These are phyloP conservation scores for Picea glauca DNA, from an alignment of 75 land plant species.

Conservation along the genomic window DNA sequence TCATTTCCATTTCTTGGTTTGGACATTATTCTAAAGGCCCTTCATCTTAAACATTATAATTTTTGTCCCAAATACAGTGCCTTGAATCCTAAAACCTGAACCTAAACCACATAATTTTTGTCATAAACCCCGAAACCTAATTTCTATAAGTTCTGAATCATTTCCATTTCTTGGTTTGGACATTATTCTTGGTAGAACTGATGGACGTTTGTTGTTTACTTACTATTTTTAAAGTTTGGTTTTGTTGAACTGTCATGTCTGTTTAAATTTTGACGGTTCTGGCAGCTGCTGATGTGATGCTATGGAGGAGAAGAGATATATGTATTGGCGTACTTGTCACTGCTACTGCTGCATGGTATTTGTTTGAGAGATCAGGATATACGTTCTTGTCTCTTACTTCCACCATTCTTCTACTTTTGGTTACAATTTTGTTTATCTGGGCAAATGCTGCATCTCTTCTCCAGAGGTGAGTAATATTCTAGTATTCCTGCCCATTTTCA, in stretches of 20 bases:
- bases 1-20: no score
- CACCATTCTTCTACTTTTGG: conserved; percentile 24
- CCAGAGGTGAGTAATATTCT: conserved; percentile 16
- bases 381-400: conserved; percentile 25
- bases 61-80: no score
- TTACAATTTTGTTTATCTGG: conserved; percentile 38
- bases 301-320: conserved; percentile 35
- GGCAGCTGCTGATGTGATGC: conserved; percentile 39
- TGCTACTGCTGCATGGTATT: conserved; percentile 20
- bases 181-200: no score
- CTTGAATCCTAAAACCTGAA: no score
- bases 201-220: no score
- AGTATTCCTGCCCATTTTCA: not conserved
- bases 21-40: no score
- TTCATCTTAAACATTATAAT: no score
- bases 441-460: conserved; percentile 35
- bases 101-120: no score
- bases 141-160: no score
- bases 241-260: not conserved
- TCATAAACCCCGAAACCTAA: no score
- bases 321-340: conserved; percentile 20
- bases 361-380: conserved; percentile 36
- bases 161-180: no score
- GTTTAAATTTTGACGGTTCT: not conserved
- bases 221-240: no score